Conservation (phyloP, 139 green algal species). For the Eudorina sp. region DNA sequence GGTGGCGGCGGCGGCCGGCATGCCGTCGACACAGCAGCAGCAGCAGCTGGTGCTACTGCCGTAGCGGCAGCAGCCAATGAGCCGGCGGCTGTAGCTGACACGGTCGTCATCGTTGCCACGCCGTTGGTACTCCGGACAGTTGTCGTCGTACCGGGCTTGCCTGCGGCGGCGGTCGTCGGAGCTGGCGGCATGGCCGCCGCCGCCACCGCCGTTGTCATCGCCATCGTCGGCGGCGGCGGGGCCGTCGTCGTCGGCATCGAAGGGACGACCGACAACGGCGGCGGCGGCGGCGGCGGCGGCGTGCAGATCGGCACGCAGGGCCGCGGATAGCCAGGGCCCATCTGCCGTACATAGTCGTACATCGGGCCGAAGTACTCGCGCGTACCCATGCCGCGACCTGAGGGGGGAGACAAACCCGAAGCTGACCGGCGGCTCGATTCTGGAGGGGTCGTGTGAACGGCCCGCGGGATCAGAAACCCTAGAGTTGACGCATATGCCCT, state of each 20-base stretch:
- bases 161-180: not conserved
- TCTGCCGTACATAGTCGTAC: not conserved
- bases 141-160: no score
- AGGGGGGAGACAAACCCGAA: no score
- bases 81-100: no score
- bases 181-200: not conserved
- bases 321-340: not conserved
- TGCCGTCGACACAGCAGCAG: not conserved
- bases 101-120: no score
- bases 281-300: not conserved
- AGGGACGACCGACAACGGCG: not conserved
- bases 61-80: no score
- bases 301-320: conserved; percentile 6
- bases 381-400: not conserved
- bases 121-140: no score
- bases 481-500: no score
- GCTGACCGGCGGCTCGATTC: no score
- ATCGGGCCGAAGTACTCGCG: conserved; percentile 39
- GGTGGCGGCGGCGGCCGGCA: no score
- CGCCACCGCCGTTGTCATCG: not conserved
- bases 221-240: not conserved
- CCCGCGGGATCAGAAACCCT: no score
- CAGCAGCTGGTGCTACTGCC: not conserved
- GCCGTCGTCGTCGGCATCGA: not conserved
- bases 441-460: no score